These are phyloP conservation scores for Gardenia jasminoides DNA, from an alignment of 257 asterid species.

Conservation along the genomic window DNA sequence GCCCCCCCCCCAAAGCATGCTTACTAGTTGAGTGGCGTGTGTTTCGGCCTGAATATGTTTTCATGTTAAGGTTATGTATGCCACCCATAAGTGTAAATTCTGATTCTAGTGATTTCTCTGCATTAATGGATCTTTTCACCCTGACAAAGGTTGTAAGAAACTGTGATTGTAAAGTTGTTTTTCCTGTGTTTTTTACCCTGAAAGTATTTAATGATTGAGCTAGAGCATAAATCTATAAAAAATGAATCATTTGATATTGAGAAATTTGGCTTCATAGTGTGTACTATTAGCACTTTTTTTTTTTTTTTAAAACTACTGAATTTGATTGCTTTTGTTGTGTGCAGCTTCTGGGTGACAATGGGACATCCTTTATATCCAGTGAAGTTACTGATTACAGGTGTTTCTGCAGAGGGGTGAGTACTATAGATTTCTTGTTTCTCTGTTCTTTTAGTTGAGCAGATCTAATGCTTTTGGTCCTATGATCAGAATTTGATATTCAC, in stretches of 20 bases:
- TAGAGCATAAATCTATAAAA: background rate
- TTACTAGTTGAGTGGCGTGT: background rate
- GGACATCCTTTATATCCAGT: conserved; percentile 69
- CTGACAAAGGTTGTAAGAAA: background rate
- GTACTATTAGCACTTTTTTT: background rate
- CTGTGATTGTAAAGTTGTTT: background rate
- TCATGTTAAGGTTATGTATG: background rate
- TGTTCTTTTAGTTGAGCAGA: background rate
- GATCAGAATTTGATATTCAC: background rate
- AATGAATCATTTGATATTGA: background rate
- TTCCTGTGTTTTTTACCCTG: background rate
- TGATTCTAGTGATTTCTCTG: background rate
- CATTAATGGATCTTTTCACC: background rate
- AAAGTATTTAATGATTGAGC: background rate
- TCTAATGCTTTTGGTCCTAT: background rate
- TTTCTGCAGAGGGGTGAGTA: conserved; percentile 87
- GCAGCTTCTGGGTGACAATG: conserved; percentile 83
- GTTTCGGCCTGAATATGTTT: background rate
- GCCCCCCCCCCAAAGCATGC: too few relatives aligned
- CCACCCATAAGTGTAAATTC: background rate
- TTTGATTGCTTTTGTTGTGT: conserved; percentile 6
- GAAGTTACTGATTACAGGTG: conserved; percentile 61
- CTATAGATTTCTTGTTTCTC: background rate
- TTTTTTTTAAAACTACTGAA: background rate
- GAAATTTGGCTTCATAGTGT: background rate